Evolutionary conservation across 495 filamentous ascomycete genomes (phyloP), one percentile per base, ranked within the genome.

Genomic region (Aspergillus avenaceus): DNA sequence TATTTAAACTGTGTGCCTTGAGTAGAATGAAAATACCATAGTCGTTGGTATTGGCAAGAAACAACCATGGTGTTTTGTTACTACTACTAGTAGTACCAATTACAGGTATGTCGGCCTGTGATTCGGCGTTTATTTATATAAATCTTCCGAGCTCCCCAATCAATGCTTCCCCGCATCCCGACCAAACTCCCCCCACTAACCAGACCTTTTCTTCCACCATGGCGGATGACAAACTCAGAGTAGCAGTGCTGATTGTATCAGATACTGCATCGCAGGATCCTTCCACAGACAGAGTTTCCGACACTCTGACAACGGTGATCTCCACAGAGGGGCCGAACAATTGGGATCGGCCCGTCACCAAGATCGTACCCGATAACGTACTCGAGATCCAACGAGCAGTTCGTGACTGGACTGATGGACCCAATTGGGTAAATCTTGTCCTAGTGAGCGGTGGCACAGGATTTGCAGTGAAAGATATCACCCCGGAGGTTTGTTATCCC

Each of bases 371-470:
- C 16, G 93, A 98, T 68, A 78, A 84, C 59, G 72, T 81, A 26
- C 60, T 80, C 13, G 75, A 85, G 32, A 96, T 98, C 53, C 88
- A 96, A 58, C 66, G 71, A 9, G 72, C 82, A 8, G 77, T 97
- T 22, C 79, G 68, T 50, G 54, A 74, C 40, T 95, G 86, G 85
- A 72, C 86, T 0, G 87, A 92, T 69, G 64, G 71, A 14, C 56
- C 66, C 19, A 65, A 81, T 54, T 69, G 69, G 16, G 58, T 82
- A 9, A 92, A 96, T 67, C 70, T 97, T 41, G 80, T 99, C 43
- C 67, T 96, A 41, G 86, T 90, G 2, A 97, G 87, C 7, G 93
- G 93, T 44, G 93, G 93, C 11, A 99, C 93, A 4, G 93, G 93
- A 5, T 99, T 99, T 69, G 86, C 95, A 9, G 69, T 84, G n/a